Conservation (phyloP, 2,329 filamentous ascomycete species). For the Aplosporella prunicola region DNA sequence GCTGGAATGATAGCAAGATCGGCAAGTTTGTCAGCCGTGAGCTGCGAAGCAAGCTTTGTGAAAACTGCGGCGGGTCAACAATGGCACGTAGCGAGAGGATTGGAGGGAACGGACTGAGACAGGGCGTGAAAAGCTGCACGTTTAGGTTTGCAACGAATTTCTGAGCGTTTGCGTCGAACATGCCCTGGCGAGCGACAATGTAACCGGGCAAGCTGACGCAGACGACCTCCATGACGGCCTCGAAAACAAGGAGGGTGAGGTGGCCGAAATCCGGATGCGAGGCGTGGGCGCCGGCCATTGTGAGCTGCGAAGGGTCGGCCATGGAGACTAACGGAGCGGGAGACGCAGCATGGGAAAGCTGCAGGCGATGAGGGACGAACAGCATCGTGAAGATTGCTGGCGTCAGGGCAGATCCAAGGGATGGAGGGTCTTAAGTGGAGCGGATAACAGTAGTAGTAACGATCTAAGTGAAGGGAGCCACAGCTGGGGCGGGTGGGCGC, state of each 20-base stretch:
- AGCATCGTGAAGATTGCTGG: conserved; percentile 19
- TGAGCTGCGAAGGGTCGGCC: conserved; percentile 15
- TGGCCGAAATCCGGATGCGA: conserved; percentile 57
- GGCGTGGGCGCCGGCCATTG: conserved; percentile 25
- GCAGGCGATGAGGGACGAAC: conserved; percentile 4
- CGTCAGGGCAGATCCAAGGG: too few relatives aligned
- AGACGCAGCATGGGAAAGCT: conserved; percentile 2
- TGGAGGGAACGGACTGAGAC: conserved; percentile 59
- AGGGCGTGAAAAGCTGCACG: conserved; percentile 91
- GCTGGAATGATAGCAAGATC: conserved; percentile 91
- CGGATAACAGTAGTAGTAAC: too few relatives aligned
- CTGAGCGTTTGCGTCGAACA: conserved; percentile 92
- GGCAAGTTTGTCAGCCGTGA: conserved; percentile 79
- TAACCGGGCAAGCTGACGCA: conserved; percentile 93
- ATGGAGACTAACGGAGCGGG: conserved; percentile 23
- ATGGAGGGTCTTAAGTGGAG: too few relatives aligned
- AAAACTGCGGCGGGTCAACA: conserved; percentile 54
- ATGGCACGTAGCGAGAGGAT: neutral
- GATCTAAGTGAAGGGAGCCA: too few relatives aligned
- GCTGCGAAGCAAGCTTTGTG: conserved; percentile 88
- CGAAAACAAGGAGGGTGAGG: conserved; percentile 76
- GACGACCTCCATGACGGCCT: conserved; percentile 89
- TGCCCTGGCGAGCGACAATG: conserved; percentile 77
- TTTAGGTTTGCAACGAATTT: conserved; percentile 97
- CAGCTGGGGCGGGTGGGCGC: too few relatives aligned